Percentiles rank a stretch among this genome's conserved stretches.
Conservation (phyloP, 2,329 filamentous ascomycete genomes). For the Venturia asperata region DNA sequence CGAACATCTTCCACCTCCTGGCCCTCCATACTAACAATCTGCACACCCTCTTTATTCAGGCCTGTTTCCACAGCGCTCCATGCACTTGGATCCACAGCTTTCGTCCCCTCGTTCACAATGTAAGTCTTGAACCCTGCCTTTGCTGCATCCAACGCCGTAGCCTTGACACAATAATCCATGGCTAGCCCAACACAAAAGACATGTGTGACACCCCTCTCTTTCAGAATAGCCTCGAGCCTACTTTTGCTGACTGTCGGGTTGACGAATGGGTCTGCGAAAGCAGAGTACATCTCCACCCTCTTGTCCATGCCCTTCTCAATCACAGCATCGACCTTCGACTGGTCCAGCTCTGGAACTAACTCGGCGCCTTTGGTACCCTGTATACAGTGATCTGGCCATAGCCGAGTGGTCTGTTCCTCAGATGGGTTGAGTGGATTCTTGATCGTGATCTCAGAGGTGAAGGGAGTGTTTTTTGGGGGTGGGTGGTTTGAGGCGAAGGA, state of each 20-base stretch:
- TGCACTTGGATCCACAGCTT: slow-evolving; percentile 55
- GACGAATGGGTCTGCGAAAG: slow-evolving; percentile 74
- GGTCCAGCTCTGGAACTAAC: slow-evolving; percentile 65
- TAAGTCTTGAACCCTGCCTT: slow-evolving; percentile 69
- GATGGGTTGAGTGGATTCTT: slow-evolving; percentile 56
- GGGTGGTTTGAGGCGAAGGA: slow-evolving; percentile 81
- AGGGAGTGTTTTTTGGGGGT: slow-evolving; percentile 57
- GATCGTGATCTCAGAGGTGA: slow-evolving; percentile 57
- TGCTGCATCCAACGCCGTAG: slow-evolving; percentile 69
- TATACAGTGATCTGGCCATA: slow-evolving; percentile 92
- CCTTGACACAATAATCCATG: slow-evolving; percentile 81
- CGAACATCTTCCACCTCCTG: slow-evolving; percentile 43
- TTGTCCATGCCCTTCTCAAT: slow-evolving; percentile 71
- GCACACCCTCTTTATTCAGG: slow-evolving; percentile 54
- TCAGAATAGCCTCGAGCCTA: slow-evolving; percentile 55
- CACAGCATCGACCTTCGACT: slow-evolving; percentile 52
- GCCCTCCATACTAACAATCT: slow-evolving; percentile 52
- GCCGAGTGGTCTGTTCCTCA: slow-evolving; percentile 57
- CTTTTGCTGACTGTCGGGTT: slow-evolving; percentile 52
- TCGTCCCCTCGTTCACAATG: slow-evolving; percentile 72
- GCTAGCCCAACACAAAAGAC: slow-evolving; percentile 84
- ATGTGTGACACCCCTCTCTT: slow-evolving; percentile 56
- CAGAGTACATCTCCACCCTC: slow-evolving; percentile 87
- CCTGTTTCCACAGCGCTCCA: slow-evolving; percentile 53
- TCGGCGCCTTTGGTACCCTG: slow-evolving; percentile 64